Base-by-base conservation (phyloP, 768 basidiomycete species). In the Kwoniella bestiolae region DNA sequence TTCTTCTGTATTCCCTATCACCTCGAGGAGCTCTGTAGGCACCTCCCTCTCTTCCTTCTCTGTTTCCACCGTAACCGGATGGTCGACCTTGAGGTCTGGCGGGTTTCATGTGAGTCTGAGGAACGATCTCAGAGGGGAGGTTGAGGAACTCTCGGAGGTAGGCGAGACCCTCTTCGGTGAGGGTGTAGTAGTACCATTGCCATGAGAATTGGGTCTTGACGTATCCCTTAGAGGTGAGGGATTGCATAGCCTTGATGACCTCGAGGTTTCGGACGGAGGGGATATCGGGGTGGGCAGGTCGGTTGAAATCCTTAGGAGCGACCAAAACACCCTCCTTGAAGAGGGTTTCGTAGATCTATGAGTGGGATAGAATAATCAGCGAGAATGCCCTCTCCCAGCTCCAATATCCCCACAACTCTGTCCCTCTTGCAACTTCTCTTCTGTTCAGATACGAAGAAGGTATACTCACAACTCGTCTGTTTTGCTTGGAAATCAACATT, bases 271-370 rank as follows among this genome's bases (percentile, higher is more conserved):
- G 84, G 78, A 88, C 84, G 60, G 86, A 85, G 67, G 80, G 71
- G 60, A 88, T 83, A 73, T 97, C 94, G 81, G 94, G 92, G 81
- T 99, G 96, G 83, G 94, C 93, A 56, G 94, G 91, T 56, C 91
- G 91, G 82, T 98, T 97, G 86, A 86, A 97, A 84, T 99, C 94
- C 85, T 99, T 99, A 86, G 96, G 94, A 79, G 96, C 96, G 83
- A 98, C 96, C 76, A 97, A 85, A 68, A 98, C 95, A 79, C 95
- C 95, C 90, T 99, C 94, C 85, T 96, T 96, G 91, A 99, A 99
- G 87, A 99, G 94, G 86, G 90, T 91, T 85, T 99, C 94, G 86
- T 96, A 99, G 86, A 99, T 98, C 77, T 78, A 57, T 7, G 18
- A 6, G 28, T 8, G 14, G 6, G 28, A 56, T 6, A 56, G 12